Evolutionary conservation across 2,329 filamentous ascomycete genomes (phyloP).

Genomic region (Dothidotthia symphoricarpi): DNA sequence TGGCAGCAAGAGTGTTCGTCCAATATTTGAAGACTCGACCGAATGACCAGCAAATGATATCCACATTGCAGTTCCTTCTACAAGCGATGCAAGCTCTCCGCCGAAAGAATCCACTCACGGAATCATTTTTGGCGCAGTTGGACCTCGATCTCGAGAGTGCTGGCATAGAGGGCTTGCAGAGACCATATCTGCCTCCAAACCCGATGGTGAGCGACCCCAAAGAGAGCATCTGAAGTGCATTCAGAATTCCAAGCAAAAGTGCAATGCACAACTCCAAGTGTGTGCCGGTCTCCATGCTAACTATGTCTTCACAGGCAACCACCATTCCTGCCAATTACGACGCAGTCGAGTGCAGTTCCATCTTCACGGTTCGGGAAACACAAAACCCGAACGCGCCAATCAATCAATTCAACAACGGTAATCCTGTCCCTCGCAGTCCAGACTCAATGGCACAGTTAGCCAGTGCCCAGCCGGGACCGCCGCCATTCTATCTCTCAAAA

Average conservation of each 20-base stretch:
- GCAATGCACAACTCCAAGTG: background rate
- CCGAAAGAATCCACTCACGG: slow-evolving; percentile 82
- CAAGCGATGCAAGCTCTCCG: slow-evolving; percentile 89
- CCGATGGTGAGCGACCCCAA: slow-evolving; percentile 7
- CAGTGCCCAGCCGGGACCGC: no score
- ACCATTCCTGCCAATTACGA: slow-evolving; percentile 27
- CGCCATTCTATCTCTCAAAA: slow-evolving; percentile 26
- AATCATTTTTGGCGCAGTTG: slow-evolving; percentile 90
- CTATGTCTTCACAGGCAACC: slow-evolving; percentile 16
- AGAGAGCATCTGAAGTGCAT: no score
- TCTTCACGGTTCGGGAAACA: slow-evolving; percentile 38
- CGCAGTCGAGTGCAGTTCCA: slow-evolving; percentile 28
- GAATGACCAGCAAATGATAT: slow-evolving; percentile 72
- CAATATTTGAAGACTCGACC: slow-evolving; percentile 95
- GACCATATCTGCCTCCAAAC: slow-evolving; percentile 46
- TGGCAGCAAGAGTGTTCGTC: slow-evolving; percentile 91
- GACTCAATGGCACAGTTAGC: slow-evolving; percentile 9
- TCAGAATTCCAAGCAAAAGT: background rate
- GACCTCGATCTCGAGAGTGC: slow-evolving; percentile 85
- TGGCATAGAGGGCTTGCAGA: slow-evolving; percentile 49
- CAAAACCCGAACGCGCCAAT: slow-evolving; percentile 26
- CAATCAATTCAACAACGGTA: slow-evolving; percentile 28
- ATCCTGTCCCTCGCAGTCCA: background rate
- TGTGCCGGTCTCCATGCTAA: background rate
- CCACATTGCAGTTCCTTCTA: slow-evolving; percentile 86